Evolutionary conservation across 1,139 yeast species (phyloP).

Genomic region (Kodamaea sp.): DNA sequence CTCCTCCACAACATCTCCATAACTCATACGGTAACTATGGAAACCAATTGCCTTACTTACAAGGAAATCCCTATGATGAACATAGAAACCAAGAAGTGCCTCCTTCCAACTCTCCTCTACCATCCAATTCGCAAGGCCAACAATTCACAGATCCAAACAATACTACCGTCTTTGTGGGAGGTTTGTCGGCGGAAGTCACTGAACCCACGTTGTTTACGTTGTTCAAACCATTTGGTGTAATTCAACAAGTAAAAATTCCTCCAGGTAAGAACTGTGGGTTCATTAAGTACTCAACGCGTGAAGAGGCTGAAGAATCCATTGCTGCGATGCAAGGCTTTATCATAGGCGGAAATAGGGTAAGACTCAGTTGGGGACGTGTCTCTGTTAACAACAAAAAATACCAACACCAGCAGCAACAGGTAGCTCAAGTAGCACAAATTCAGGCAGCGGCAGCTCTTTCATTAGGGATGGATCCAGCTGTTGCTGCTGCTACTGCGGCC

Average conservation of each 20-base stretch:
- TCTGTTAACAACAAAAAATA: constrained; percentile 36
- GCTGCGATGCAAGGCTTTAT: constrained; percentile 91
- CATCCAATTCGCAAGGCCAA: constrained; percentile 9
- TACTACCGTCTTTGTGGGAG: constrained; percentile 95
- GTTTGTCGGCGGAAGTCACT: constrained; percentile 70
- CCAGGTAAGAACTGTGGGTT: constrained; percentile 94
- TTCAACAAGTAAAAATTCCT: constrained; percentile 84
- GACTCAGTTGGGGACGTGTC: constrained; percentile 87
- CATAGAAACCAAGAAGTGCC: not conserved
- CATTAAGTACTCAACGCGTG: constrained; percentile 76
- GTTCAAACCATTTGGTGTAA: constrained; percentile 83
- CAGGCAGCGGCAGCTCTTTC: constrained; percentile 39
- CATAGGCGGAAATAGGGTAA: constrained; percentile 79
- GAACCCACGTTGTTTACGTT: constrained; percentile 74
- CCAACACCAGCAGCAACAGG: constrained; percentile 38
- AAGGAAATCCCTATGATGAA: not conserved
- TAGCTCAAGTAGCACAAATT: constrained; percentile 35
- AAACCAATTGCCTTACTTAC: constrained; percentile 4
- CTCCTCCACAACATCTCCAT: constrained; percentile 3
- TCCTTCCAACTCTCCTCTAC: constrained; percentile 7
- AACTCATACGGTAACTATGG: constrained; percentile 8
- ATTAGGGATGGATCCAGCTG: constrained; percentile 39
- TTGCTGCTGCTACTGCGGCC: constrained; percentile 23
- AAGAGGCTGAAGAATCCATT: constrained; percentile 88
- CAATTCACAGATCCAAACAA: constrained; percentile 72